Base-by-base conservation (phyloP, 495 filamentous ascomycete species). In the Xylaria bambusicola region DNA sequence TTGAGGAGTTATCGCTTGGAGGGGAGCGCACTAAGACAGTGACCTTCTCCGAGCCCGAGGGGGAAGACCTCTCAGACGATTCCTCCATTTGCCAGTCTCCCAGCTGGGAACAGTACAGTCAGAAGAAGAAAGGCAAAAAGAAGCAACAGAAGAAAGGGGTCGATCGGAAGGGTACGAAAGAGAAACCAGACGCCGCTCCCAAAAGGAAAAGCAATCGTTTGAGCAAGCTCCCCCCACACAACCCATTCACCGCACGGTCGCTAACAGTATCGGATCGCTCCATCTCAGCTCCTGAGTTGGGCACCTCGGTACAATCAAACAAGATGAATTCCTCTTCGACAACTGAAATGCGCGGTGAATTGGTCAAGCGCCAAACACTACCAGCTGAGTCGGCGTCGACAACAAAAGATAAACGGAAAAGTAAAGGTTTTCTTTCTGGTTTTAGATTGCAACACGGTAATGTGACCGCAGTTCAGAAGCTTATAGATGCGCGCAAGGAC, bases 71-170 rank as follows among this genome's bases (percentile, higher is more conserved):
- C 68, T 80, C 79, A 8, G 78, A 78, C 48, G 70, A 76, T 35
- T 80, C 78, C 15, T 82, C 80, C 2, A 82, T 84, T 45, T 84
- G 81, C 53, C 80, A 82, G 49, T 84, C 81, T 3, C 81, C 81
- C 13, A 82, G 78, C 49, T 82, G 81, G 81, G 81, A 81, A 49
- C 73, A 76, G 45, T 75, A 80, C 58, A 70, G 72, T 6, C 71
- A 76, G 33, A 78, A 76, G 65, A 80, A 79, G 58, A 75, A 81
- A n/a, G n/a, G n/a, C n/a, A n/a, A n/a, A 33, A 75, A 81, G 38
- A 80, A 79, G 67, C 70, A 73, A 62, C 60, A 68, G n/a, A 67
- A 76, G 29, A 78, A 77, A 62, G 71, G 71, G 26, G 75, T 77
- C 60, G 68, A 65, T n/a, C 71, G 75, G 50, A 72, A 73, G 52